Evolutionary conservation across 2,329 filamentous ascomycete species (phyloP).

Genomic region (Colletotrichum noveboracense): DNA sequence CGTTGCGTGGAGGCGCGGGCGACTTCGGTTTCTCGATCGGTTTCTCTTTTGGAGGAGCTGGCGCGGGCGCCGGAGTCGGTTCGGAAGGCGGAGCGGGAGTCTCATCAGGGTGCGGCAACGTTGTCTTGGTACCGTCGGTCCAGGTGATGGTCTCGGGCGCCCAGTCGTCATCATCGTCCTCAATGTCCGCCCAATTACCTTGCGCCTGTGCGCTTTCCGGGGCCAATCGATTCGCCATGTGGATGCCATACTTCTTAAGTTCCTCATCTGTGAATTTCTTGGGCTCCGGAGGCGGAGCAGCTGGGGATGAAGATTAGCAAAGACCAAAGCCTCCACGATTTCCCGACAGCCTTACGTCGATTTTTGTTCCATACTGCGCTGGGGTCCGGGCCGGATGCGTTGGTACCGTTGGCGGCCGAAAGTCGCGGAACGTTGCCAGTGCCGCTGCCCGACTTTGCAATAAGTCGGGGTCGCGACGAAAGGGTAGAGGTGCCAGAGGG

Average conservation of each 20-base stretch:
- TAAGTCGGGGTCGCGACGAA: constrained; percentile 71
- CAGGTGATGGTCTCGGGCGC: constrained; percentile 84
- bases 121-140: constrained; percentile 87
- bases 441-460: constrained; percentile 74
- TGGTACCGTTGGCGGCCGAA: constrained; percentile 59
- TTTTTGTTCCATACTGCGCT: constrained; percentile 91
- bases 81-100: constrained; percentile 30
- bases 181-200: constrained; percentile 88
- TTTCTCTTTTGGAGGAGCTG: constrained; percentile 32
- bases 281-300: constrained; percentile 69
- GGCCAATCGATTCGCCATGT: constrained; percentile 79
- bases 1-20: constrained; percentile 36
- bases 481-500: constrained; percentile 50
- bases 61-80: constrained; percentile 29
- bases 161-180: constrained; percentile 89
- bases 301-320: constrained; percentile 42
- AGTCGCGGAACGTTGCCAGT: constrained; percentile 55
- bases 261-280: constrained; percentile 89
- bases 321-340: neutral
- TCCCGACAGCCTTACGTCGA: constrained; percentile 62
- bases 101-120: constrained; percentile 69
- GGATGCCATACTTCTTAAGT: constrained; percentile 85
- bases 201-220: constrained; percentile 77
- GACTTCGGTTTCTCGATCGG: constrained; percentile 50
- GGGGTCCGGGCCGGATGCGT: constrained; percentile 69